These are phyloP conservation scores for Ziziphus jujuba DNA, from an alignment of 306 rosid species.

Conservation along the genomic window DNA sequence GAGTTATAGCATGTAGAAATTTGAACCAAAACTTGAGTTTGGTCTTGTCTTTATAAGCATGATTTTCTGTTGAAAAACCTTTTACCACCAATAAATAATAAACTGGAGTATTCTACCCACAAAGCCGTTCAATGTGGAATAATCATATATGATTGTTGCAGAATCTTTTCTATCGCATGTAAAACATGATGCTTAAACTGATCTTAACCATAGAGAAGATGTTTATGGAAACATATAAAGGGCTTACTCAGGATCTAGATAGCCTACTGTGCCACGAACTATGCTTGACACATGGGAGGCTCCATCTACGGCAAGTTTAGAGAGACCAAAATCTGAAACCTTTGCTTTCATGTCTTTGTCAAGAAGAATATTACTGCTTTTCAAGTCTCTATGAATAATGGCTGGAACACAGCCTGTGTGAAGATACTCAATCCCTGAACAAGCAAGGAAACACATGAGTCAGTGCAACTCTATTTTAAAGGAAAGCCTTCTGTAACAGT, in stretches of 20 bases:
- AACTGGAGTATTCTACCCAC: conserved; percentile 2
- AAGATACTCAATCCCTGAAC: conserved; percentile 95
- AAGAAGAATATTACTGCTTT: conserved; percentile 96
- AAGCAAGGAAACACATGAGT: conserved; percentile 27
- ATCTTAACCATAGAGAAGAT: conserved; percentile 9
- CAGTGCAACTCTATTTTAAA: neutral
- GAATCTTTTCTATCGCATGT: conserved; percentile 10
- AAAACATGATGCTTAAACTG: conserved; percentile 14
- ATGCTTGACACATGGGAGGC: conserved; percentile 93
- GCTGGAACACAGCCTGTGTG: conserved; percentile 93
- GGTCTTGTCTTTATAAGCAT: too few relatives aligned
- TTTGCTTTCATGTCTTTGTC: conserved; percentile 87
- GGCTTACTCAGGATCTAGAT: conserved; percentile 95
- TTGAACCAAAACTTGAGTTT: too few relatives aligned
- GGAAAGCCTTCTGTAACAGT: conserved; percentile 10
- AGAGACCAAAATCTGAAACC: conserved; percentile 97
- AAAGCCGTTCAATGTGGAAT: neutral
- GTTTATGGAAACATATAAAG: conserved; percentile 18
- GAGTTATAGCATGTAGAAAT: neutral
- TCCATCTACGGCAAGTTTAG: conserved; percentile 94
- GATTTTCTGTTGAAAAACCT: too few relatives aligned
- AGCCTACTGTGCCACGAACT: conserved; percentile 97
- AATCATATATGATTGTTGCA: neutral
- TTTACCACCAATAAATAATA: neutral
- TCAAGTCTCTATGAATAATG: conserved; percentile 90